Base-by-base conservation (phyloP, 129 eudicot species). In the Lactuca sativa region DNA sequence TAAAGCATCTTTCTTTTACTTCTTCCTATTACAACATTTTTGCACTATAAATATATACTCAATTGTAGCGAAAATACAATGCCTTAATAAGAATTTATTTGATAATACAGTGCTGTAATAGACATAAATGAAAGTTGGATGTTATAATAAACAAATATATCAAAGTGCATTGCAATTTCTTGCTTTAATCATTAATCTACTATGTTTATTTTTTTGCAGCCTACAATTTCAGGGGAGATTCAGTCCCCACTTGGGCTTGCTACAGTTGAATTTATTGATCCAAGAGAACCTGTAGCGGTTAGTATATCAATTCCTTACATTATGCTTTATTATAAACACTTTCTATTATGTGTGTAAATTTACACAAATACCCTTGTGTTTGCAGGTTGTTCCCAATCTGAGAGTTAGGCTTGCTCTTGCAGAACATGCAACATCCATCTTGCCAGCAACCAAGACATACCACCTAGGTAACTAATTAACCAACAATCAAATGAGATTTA, bases 351-450 rank as follows among this genome's bases (percentile, higher is more conserved):
- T 15, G 41, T 57, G 5, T 69, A 25, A 25, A 25, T 25, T 25
- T 25, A 25, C 1, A 25, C 30, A 25, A 25, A 25, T 25, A 25
- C 30, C 30, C 30, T 25, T 25, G 30, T 30, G 30, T 43, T 73
- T 74, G 72, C 86, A 93, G 97, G 80, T 93, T 66, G 81, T 93
- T 80, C 98, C 98, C 16, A 87, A 89, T 16, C 72, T 93, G 72
- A 89, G 98, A 82, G 98, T 97, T 71, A 97, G 98, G 64, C 97
- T 93, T 81, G 98, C 92, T 74, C 96, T 93, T 54, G 96, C 98
- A 49, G 98, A 93, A 77, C 85, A 87, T 87, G 98, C 92, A 47
- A 62, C 95, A 53, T 74, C 90, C 62, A 37, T 86, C 79, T 82
- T 92, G 82, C 98, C 98, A 47, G 91, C 96, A 63, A 86, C 95